Percentiles rank a stretch among this genome's conserved stretches.
phyloP scores from a whole-genome alignment of 108 stramenopile genomes.

The Thalassiosira profunda region DNA sequence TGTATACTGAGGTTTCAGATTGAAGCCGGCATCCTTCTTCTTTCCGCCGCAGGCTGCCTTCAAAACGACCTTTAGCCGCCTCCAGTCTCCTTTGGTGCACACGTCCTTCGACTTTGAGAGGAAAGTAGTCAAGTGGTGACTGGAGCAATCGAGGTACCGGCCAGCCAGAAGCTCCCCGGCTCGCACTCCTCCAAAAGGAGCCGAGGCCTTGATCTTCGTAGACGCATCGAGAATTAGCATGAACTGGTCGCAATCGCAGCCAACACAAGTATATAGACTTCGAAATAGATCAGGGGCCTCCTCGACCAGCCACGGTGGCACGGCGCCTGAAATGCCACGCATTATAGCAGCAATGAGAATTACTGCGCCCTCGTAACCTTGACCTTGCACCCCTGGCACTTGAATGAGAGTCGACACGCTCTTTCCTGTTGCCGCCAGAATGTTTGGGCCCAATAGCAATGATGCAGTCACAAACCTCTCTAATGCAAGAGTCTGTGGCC shows the following conservation, averaged over 20 bases:
- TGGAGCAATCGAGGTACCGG: conserved; percentile 63
- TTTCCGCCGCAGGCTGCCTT: conserved; percentile 88
- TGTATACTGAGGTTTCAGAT: conserved; percentile 73
- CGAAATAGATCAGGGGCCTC: conserved; percentile 57
- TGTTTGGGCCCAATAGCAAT: conserved; percentile 52
- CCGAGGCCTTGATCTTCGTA: conserved; percentile 41
- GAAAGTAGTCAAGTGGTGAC: conserved; percentile 54
- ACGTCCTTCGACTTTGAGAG: conserved; percentile 57
- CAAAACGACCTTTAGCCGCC: conserved; percentile 66
- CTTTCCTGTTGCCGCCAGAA: too few species aligned
- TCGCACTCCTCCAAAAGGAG: conserved; percentile 44
- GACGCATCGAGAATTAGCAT: conserved; percentile 45
- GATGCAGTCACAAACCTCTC: conserved; percentile 61
- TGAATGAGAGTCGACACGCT: conserved; percentile 9
- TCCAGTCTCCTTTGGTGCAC: conserved; percentile 59
- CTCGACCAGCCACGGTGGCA: conserved; percentile 89
- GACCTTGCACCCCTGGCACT: too few species aligned
- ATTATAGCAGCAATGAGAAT: conserved; percentile 64
- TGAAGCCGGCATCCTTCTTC: conserved; percentile 87
- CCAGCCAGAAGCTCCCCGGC: conserved; percentile 66
- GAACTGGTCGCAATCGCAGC: conserved; percentile 48
- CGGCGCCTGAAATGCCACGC: conserved; percentile 67
- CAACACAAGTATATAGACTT: conserved; percentile 53
- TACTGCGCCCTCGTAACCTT: too few species aligned
- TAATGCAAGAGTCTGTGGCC: conserved; percentile 76